phyloP scores from a whole-genome alignment of 2,329 filamentous ascomycete species.

The Hypomyces perniciosus region DNA sequence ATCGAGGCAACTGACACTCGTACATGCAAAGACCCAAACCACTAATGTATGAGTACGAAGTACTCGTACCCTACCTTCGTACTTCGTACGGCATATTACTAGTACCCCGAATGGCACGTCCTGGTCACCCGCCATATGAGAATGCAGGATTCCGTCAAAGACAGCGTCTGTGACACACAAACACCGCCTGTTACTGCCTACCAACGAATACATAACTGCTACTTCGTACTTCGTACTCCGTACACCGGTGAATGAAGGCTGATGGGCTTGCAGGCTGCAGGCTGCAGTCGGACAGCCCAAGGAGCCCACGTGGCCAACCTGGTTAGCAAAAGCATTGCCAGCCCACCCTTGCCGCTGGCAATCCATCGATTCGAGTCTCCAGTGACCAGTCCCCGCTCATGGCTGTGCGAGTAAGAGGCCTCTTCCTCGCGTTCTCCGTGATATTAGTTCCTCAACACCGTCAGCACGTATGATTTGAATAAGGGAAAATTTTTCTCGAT shows the following conservation, averaged over 20 bases:
- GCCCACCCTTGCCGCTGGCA: neutral
- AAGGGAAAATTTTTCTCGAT: too few relatives aligned
- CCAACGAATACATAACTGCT: neutral
- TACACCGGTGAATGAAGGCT: conserved; percentile 1
- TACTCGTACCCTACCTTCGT: too few relatives aligned
- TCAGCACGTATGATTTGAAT: too few relatives aligned
- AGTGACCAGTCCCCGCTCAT: too few relatives aligned
- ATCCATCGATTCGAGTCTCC: too few relatives aligned
- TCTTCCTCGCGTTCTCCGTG: too few relatives aligned
- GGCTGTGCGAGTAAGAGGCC: too few relatives aligned
- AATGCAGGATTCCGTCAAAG: neutral
- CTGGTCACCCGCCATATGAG: neutral
- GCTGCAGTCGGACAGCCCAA: conserved; percentile 3
- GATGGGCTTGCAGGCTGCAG: conserved; percentile 2
- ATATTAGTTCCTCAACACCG: too few relatives aligned
- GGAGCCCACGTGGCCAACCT: conserved; percentile 9
- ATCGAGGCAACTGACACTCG: neutral
- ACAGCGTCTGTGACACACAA: neutral
- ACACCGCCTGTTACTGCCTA: neutral
- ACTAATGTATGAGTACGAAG: too few relatives aligned
- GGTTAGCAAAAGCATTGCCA: conserved; percentile 1
- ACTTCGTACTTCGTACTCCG: too few relatives aligned
- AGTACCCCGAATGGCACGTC: too few relatives aligned
- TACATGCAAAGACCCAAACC: neutral
- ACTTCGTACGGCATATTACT: too few relatives aligned